These are phyloP conservation scores for Saccharomyces hybrid DNA, from an alignment of 1,139 yeast genomes.

Conservation along the genomic window DNA sequence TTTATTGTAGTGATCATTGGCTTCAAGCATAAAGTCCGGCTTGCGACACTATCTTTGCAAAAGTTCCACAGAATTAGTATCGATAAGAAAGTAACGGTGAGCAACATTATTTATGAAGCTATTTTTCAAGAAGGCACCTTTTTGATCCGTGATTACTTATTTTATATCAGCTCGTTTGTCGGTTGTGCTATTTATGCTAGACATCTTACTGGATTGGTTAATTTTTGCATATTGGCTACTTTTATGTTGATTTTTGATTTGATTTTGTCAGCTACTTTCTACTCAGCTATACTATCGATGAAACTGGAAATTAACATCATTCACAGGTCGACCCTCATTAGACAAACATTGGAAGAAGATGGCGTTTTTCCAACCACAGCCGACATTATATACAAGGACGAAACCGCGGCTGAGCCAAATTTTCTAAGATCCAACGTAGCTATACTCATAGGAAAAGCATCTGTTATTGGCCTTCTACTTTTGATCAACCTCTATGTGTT, in stretches of 20 bases:
- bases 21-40: conserved; percentile 75
- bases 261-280: conserved; percentile 72
- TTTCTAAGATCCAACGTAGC: conserved; percentile 34
- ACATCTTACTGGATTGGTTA: conserved; percentile 64
- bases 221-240: conserved; percentile 74
- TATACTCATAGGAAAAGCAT: conserved; percentile 55
- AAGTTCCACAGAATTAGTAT: conserved; percentile 31
- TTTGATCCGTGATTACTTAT: conserved; percentile 72
- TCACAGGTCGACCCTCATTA: conserved; percentile 73
- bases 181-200: conserved; percentile 64
- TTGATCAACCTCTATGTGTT: conserved; percentile 67
- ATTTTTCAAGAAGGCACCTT: conserved; percentile 60
- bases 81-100: conserved; percentile 28
- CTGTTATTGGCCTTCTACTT: conserved; percentile 62
- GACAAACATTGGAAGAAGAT: conserved; percentile 85
- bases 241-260: conserved; percentile 69
- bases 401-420: conserved; percentile 26
- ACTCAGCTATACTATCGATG: conserved; percentile 75
- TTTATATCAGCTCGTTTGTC: conserved; percentile 66
- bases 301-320: conserved; percentile 87
- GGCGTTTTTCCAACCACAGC: conserved; percentile 77
- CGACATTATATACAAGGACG: conserved; percentile 52
- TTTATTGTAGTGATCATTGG: conserved; percentile 91
- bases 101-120: conserved; percentile 45
- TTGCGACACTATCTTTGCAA: conserved; percentile 47